Evolutionary conservation across 805 yeast species (phyloP), one percentile per base, ranked within the genome.

Genomic region (Yueomyces sp.): DNA sequence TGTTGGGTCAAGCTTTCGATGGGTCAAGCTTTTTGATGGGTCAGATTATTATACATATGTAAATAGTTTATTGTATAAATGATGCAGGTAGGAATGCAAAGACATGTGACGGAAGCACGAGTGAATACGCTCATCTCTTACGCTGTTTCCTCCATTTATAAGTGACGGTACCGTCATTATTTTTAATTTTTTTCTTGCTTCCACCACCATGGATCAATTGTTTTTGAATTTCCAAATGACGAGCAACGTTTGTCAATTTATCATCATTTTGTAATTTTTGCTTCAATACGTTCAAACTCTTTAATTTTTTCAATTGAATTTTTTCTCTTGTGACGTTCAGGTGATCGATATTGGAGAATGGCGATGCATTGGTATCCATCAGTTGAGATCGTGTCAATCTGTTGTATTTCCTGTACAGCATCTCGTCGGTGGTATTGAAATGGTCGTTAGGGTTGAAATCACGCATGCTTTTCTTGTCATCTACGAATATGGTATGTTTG

Each of bases 161-260:
- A 2, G 72, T 69, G 0, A 75, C 74, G 45, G 74, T 73, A 3
- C 97, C 97, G 4, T 41, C 37, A 2, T 6, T 6, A 30, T 30
- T 9, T 33, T 76, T 72, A 12, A 81, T 60, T 67, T 87, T 87
- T 72, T 81, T 83, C 65, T 84, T 85, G 47, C 78, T 76, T 0
- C 97, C 97, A 51, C 79, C 82, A n/a, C 5, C 12, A 60, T 85
- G 85, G 95, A 90, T 86, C 44, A 87, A 72, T 56, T 88, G 94
- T 48, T 83, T 77, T 54, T 87, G 94, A 45, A 75, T 53, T 45
- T 82, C 84, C 77, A 88, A 77, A 54, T 79, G 75, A 38, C 70
- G 71, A 55, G 85, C 81, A 19, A 90, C 83, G 42, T 72, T 72
- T 42, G 69, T 67, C 50, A 90, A 69, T 61, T 87, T 77, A 43